Evolutionary conservation across 2,329 filamentous ascomycete genomes (phyloP).

Genomic region (Fonsecaea erecta): DNA sequence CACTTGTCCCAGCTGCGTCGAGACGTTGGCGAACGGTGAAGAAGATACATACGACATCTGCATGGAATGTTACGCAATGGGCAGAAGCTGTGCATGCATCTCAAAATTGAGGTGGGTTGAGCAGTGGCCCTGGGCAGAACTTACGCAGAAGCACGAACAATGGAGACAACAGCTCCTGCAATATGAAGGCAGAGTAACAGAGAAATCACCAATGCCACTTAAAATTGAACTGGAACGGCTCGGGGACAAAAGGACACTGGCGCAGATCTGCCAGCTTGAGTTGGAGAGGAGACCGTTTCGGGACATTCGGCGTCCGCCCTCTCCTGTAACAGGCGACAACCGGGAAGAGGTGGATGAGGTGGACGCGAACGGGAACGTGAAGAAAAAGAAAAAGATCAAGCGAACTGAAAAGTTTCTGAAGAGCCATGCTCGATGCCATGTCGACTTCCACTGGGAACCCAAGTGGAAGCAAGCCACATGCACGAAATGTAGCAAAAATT

Average conservation of each 20-base stretch:
- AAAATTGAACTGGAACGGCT: constrained; percentile 69
- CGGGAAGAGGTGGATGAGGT: constrained; percentile 50
- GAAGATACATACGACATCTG: constrained; percentile 93
- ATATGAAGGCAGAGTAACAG: constrained; percentile 70
- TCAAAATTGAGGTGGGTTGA: constrained; percentile 89
- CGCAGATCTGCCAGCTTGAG: constrained; percentile 93
- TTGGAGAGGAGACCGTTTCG: constrained; percentile 78
- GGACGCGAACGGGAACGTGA: constrained; percentile 68
- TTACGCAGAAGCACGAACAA: constrained; percentile 75
- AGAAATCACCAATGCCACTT: constrained; percentile 71
- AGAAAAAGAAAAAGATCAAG: constrained; percentile 65
- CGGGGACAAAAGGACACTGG: constrained; percentile 74
- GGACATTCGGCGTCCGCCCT: constrained; percentile 70
- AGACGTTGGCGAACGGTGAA: constrained; percentile 68
- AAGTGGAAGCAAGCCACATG: constrained; percentile 86
- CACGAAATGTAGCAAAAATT: constrained; percentile 73
- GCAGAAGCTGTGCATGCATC: constrained; percentile 86
- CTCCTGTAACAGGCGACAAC: constrained; percentile 44
- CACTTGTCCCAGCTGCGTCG: constrained; percentile 83
- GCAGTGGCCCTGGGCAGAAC: constrained; percentile 83
- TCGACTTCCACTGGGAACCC: constrained; percentile 79
- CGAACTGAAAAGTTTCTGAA: constrained; percentile 60
- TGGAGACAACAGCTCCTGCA: constrained; percentile 81
- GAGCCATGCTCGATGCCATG: constrained; percentile 70
- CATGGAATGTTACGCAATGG: constrained; percentile 99